These are phyloP conservation scores for Epichloe glyceriae DNA, from an alignment of 2,329 filamentous ascomycete species.

Conservation along the genomic window DNA sequence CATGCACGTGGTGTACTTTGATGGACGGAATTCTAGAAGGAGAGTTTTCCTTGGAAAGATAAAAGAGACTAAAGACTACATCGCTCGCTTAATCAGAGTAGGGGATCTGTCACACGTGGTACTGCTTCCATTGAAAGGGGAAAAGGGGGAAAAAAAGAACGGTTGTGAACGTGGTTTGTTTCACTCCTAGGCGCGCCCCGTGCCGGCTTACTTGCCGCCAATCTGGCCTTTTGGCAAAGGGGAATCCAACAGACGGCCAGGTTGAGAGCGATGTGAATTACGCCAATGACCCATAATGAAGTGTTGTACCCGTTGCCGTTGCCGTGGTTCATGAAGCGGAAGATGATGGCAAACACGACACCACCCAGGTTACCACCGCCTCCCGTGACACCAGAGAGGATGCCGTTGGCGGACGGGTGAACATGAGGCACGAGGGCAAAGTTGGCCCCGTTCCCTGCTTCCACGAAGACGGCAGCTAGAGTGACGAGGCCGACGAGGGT, in stretches of 20 bases:
- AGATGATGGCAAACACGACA: slow-evolving; percentile 70
- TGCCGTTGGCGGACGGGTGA: slow-evolving; percentile 67
- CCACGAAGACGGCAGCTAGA: slow-evolving; percentile 68
- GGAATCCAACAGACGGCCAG: slow-evolving; percentile 44
- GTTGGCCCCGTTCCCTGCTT: slow-evolving; percentile 75
- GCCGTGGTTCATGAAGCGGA: slow-evolving; percentile 55
- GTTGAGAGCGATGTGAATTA: slow-evolving; percentile 59
- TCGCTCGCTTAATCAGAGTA: background rate
- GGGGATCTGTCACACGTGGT: background rate
- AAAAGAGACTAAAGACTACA: background rate
- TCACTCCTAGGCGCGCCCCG: no score
- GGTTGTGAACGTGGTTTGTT: background rate
- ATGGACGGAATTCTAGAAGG: background rate
- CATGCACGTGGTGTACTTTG: background rate
- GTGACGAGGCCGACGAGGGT: slow-evolving; percentile 68
- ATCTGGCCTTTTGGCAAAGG: slow-evolving; percentile 39
- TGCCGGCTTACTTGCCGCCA: slow-evolving; percentile 13
- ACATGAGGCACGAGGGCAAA: slow-evolving; percentile 82
- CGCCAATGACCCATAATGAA: slow-evolving; percentile 71
- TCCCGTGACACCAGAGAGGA: slow-evolving; percentile 65
- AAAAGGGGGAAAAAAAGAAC: background rate
- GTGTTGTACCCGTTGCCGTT: slow-evolving; percentile 51
- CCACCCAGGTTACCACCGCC: slow-evolving; percentile 76
- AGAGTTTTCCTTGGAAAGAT: background rate
- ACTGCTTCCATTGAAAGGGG: background rate